A percentile compares a stretch with the other conserved stretches of the same genome.
These are phyloP conservation scores for Phascolomyces articulosus DNA, from an alignment of 371 early-diverging fungal species.

Conservation along the genomic window DNA sequence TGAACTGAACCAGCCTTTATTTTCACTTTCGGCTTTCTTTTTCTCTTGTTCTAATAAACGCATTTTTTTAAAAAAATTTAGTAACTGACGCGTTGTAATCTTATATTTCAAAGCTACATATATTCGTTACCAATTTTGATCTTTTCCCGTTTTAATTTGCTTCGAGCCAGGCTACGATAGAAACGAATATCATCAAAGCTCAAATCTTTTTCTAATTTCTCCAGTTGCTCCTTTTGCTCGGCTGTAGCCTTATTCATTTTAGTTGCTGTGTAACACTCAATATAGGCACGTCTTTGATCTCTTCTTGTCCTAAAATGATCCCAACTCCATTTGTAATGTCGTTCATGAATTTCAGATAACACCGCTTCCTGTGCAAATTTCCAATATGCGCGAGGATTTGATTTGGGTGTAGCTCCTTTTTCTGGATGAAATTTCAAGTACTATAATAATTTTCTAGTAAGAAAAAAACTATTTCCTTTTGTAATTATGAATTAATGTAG, in stretches of 20 bases:
- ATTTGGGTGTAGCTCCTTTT: constrained; percentile 59
- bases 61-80: too few species aligned
- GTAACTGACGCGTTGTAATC: too few species aligned
- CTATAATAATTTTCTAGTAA: constrained; percentile 23
- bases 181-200: constrained; percentile 80
- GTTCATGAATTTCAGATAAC: constrained; percentile 75
- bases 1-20: constrained; percentile 58
- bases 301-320: constrained; percentile 70
- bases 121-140: constrained; percentile 43
- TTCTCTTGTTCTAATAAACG: constrained; percentile 27
- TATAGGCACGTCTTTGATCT: constrained; percentile 70
- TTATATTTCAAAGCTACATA: too few species aligned
- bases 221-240: constrained; percentile 47
- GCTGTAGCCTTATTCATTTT: constrained; percentile 45
- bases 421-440: constrained; percentile 79
- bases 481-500: too few species aligned
- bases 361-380: constrained; percentile 79
- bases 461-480: too few species aligned
- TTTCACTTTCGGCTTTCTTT: constrained; percentile 35
- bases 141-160: constrained; percentile 62
- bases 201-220: constrained; percentile 65
- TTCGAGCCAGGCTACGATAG: constrained; percentile 72
- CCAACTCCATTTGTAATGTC: constrained; percentile 76
- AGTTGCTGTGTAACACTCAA: constrained; percentile 61
- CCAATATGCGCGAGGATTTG: constrained; percentile 77